Base-by-base conservation (phyloP, 352 stramenopile genomes). In the Globisporangium nunn region DNA sequence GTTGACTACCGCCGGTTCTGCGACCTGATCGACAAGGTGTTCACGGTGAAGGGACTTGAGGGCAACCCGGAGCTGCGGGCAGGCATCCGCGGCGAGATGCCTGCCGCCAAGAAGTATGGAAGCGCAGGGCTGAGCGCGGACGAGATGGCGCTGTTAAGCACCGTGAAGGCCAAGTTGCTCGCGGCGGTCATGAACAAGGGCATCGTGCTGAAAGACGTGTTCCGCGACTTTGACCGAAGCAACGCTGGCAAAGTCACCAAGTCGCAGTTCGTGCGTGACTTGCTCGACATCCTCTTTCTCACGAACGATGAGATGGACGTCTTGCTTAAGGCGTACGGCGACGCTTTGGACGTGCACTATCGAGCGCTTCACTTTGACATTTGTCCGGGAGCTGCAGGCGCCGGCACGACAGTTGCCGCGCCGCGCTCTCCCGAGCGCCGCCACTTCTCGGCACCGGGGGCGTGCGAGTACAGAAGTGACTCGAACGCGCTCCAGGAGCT, bases 141-240 rank as follows among this genome's bases (percentile, higher is more conserved):
- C 6, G 81, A 93, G 45, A 56, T 67, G 10, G 51, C 64, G 7
- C 52, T 61, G 4, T 56, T 93, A 5, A 15, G 50, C 2, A 45
- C 59, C 14, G 71, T 85, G 0, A 87, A 82, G 62, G 63, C 64
- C 33, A 88, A 88, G 54, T 63, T 93, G 1, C 55, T 79, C 0
- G 62, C 72, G 11, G 79, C 84, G 0, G 75, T 90, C n/a, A 75
- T 78, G 58, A 83, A 72, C 63, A 91, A 90, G 54, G 84, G 84
- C 8, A 75, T 94, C 46, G 79, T 94, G n/a, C 61, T 94, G 7
- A 94, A 94, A 56, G 82, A 93, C 49, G 82, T 94, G 0, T 94
- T 94, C 54, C 84, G 83, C 46, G 84, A 94, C 58, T 94, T 94
- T 28, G 82, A 94, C 52, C 72, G 78, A 47, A 92, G 74, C 65